These are phyloP conservation scores for Lichtheimia corymbifera DNA, from an alignment of 371 early-diverging fungal genomes.

Conservation along the genomic window DNA sequence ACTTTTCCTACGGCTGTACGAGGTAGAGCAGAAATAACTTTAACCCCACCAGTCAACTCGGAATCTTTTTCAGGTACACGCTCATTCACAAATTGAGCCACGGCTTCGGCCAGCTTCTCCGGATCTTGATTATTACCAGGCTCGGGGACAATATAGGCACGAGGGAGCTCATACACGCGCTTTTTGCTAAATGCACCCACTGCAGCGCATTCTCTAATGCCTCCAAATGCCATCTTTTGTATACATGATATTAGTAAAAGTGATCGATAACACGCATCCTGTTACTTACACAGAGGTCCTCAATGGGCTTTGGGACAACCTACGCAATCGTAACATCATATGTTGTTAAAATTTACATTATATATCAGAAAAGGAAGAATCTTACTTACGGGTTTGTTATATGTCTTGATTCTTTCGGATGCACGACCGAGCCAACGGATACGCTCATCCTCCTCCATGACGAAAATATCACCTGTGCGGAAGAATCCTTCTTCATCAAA, in stretches of 20 bases:
- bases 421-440: not conserved
- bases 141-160: not conserved
- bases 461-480: not conserved
- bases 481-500: not conserved
- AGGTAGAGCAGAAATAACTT: not conserved
- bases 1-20: not conserved
- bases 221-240: not conserved
- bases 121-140: not conserved
- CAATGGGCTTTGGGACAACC: slow-evolving; percentile 1
- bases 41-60: not conserved
- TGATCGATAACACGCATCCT: too few relatives aligned
- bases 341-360: too few relatives aligned
- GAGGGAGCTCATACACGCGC: not conserved
- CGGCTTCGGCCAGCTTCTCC: not conserved
- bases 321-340: not conserved
- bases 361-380: too few relatives aligned
- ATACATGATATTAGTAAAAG: not conserved
- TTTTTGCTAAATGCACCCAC: not conserved
- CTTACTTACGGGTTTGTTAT: too few relatives aligned
- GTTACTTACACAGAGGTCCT: not conserved
- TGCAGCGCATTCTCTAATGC: not conserved
- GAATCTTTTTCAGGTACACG: not conserved
- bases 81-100: not conserved
- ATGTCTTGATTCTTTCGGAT: too few relatives aligned
- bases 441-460: not conserved